Evolutionary conservation across 192 early-diverging fungal species (phyloP), one percentile per base, ranked within the genome.

Genomic region (Podila horticola): DNA sequence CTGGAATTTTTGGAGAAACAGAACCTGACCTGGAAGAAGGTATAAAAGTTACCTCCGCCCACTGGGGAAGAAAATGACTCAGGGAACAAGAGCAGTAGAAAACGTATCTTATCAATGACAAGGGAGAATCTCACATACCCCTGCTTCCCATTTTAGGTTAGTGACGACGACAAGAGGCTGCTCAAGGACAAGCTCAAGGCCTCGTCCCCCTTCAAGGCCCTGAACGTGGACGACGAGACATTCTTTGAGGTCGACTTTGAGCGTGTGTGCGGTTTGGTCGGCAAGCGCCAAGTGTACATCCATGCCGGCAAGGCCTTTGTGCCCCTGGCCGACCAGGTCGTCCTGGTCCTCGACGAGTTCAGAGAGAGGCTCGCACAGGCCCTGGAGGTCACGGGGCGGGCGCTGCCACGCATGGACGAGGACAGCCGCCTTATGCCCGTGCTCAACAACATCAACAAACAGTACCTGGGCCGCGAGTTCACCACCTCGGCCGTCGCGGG

Each of bases 361-460:
- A 89, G 89, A 29, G 75, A 87, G n/a, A 77, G 83, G 33, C 85
- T 99, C 2, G 51, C 74, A 6, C 63, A 82, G 57, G 75, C 73
- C 3, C 66, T 95, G 29, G 88, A 86, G 61, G 83, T 87, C 31
- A 93, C 94, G n/a, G 90, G 93, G 41, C 90, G 91, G 69, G 90
- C 90, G 1, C 74, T 98, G 61, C 94, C 95, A 69, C 89, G 92
- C 58, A 88, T 97, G 91, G 94, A 95, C 60, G 96, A 99, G 81
- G 96, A 97, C 72, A 93, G 96, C 79, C 92, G 97, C 31, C 85
- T 99, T 62, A 84, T 91, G 58, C 98, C 98, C 1, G 89, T 98
- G 30, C 87, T 99, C 38, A 88, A 90, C 50, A 96, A 95, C 62
- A 87, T 99, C 48, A 90, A 94, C 69, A 92, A 91, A 66, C 95